These are phyloP conservation scores for Persicaria tinctoria DNA, from an alignment of 148 eudicot species.

Conservation along the genomic window DNA sequence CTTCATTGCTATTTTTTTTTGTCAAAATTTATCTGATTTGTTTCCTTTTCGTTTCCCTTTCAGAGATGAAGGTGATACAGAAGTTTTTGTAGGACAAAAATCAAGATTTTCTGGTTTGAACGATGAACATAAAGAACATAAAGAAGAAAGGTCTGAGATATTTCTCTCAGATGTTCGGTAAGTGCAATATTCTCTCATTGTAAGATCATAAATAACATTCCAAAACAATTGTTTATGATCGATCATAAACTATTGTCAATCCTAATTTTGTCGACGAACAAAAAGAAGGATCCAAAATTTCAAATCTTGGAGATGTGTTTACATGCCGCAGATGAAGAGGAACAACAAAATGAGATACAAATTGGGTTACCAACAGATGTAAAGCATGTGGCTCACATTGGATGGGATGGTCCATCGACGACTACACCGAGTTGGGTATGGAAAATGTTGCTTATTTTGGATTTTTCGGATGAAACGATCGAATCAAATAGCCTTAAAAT, in stretches of 20 bases:
- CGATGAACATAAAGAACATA: constrained; percentile 42
- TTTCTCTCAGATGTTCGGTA: constrained; percentile 59
- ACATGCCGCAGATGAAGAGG: constrained; percentile 47
- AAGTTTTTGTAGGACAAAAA: background rate
- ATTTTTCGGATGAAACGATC: background rate
- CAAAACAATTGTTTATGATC: no score
- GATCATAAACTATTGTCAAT: no score
- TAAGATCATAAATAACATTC: no score
- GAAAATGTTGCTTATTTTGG: background rate
- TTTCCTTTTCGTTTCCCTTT: constrained; percentile 11
- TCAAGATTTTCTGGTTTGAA: background rate
- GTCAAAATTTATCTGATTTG: background rate
- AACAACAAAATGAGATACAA: constrained; percentile 52
- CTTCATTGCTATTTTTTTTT: background rate
- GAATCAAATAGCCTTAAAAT: background rate
- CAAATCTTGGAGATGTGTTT: background rate
- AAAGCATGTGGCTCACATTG: constrained; percentile 90
- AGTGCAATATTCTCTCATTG: background rate
- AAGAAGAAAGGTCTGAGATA: constrained; percentile 48
- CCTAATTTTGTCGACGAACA: no score
- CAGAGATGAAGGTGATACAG: constrained; percentile 9
- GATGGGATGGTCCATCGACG: constrained; percentile 67
- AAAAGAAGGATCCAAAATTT: no score
- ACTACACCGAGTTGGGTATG: constrained; percentile 76
- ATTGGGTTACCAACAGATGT: constrained; percentile 88